phyloP scores from a whole-genome alignment of 495 filamentous ascomycete genomes.

The Aspergillus carlsbadensis region DNA sequence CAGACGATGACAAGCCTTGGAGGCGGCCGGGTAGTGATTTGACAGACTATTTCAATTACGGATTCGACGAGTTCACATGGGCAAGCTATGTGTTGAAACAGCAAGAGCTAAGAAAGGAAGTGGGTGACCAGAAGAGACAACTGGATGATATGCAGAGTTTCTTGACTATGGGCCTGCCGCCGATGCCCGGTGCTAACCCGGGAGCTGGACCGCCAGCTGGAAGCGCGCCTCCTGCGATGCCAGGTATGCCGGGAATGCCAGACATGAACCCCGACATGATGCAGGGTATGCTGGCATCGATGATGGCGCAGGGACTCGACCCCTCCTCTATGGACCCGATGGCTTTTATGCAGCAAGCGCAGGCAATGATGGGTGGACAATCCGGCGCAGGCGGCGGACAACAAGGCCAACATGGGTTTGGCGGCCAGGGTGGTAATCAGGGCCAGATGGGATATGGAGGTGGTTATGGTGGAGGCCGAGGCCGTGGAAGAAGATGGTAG shows the following conservation, averaged over 20 bases:
- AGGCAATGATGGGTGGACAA: conserved; percentile 50
- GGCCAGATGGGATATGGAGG: conserved; percentile 52
- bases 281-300: conserved; percentile 77
- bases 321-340: conserved; percentile 73
- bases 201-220: conserved; percentile 37
- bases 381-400: conserved; percentile 40
- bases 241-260: conserved; percentile 67
- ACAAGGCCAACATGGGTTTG: conserved; percentile 41
- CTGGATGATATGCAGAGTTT: conserved; percentile 88
- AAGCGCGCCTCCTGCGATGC: conserved; percentile 52
- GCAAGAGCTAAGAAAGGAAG: conserved; percentile 68
- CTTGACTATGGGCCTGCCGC: conserved; percentile 70
- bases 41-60: conserved; percentile 98
- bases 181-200: conserved; percentile 60
- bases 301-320: conserved; percentile 83
- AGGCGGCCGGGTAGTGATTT: conserved; percentile 92
- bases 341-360: conserved; percentile 53
- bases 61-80: conserved; percentile 99
- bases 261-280: conserved; percentile 72
- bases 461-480: conserved; percentile 48
- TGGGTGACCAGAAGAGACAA: conserved; percentile 76
- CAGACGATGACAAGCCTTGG: conserved; percentile 86
- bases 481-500: conserved; percentile 47
- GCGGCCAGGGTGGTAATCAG: conserved; percentile 44
- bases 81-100: conserved; percentile 91